These are phyloP conservation scores for Boletus sp. DNA, from an alignment of 768 basidiomycete species.

Conservation along the genomic window DNA sequence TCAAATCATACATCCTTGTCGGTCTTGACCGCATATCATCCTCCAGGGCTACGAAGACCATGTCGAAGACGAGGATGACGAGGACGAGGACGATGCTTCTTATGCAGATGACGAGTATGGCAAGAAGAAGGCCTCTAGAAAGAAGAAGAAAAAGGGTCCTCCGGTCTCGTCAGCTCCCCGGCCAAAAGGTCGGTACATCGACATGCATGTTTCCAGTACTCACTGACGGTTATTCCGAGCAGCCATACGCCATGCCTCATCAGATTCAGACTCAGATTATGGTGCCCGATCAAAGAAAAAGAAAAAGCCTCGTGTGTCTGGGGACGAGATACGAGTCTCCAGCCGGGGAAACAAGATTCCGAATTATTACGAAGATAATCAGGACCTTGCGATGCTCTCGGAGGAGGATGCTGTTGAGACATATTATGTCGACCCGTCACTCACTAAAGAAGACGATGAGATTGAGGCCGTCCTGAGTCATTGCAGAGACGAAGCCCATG, in stretches of 20 bases:
- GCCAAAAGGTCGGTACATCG: slow-evolving; percentile 51
- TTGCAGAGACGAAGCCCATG: slow-evolving; percentile 77
- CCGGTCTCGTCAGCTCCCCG: slow-evolving; percentile 45
- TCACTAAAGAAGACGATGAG: slow-evolving; percentile 70
- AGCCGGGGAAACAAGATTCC: slow-evolving; percentile 74
- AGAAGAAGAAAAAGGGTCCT: slow-evolving; percentile 54
- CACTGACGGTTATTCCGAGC: slow-evolving; percentile 29
- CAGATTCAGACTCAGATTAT: slow-evolving; percentile 86
- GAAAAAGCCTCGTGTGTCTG: slow-evolving; percentile 55
- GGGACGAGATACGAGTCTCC: slow-evolving; percentile 75
- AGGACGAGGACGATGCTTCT: slow-evolving; percentile 74
- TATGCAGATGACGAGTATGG: slow-evolving; percentile 77
- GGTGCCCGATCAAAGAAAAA: slow-evolving; percentile 85
- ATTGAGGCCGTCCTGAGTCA: slow-evolving; percentile 92
- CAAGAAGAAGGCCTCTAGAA: slow-evolving; percentile 64
- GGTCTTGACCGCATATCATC: slow-evolving; percentile 37
- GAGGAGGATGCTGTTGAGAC: slow-evolving; percentile 52
- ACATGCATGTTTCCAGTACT: slow-evolving; percentile 2
- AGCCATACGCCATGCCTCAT: slow-evolving; percentile 53
- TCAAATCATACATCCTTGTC: slow-evolving; percentile 6
- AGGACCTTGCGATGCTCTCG: slow-evolving; percentile 71
- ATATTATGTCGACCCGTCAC: slow-evolving; percentile 53
- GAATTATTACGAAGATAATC: slow-evolving; percentile 76
- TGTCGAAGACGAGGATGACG: slow-evolving; percentile 52
- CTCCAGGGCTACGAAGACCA: slow-evolving; percentile 57